phyloP scores from a whole-genome alignment of 805 yeast genomes.

The Lachancea dasiensis region DNA sequence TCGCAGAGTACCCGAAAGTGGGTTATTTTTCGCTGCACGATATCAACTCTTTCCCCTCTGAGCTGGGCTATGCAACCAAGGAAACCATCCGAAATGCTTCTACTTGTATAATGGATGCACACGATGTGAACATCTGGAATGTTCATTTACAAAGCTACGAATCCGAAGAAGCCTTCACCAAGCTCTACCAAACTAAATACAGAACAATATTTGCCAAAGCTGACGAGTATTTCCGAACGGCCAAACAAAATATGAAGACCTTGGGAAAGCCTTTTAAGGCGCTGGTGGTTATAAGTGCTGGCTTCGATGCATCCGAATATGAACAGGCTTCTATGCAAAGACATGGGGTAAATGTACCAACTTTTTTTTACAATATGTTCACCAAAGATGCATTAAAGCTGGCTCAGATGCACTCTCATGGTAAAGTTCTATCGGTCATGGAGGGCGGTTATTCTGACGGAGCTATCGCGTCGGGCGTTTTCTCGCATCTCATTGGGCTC shows the following conservation, averaged over 20 bases:
- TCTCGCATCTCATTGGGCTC: constrained; percentile 70
- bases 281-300: constrained; percentile 71
- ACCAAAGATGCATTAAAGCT: constrained; percentile 66
- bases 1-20: constrained; percentile 47
- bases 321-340: constrained; percentile 83
- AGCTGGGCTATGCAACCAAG: constrained; percentile 65
- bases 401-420: constrained; percentile 55
- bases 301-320: constrained; percentile 81
- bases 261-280: constrained; percentile 43
- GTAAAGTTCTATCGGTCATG: constrained; percentile 59
- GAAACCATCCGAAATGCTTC: constrained; percentile 71
- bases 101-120: constrained; percentile 67
- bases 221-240: constrained; percentile 50
- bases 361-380: constrained; percentile 66
- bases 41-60: constrained; percentile 82
- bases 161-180: constrained; percentile 58
- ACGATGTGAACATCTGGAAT: constrained; percentile 77
- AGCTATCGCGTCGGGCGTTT: constrained; percentile 72
- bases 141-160: constrained; percentile 67
- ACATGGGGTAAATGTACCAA: constrained; percentile 76
- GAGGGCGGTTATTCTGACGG: constrained; percentile 89
- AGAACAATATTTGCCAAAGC: constrained; percentile 59
- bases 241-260: constrained; percentile 40
- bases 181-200: constrained; percentile 55
- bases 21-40: constrained; percentile 84